Conservation (phyloP, 202 grass and related monocot genomes). For the Cymbopogon flexuosus region DNA sequence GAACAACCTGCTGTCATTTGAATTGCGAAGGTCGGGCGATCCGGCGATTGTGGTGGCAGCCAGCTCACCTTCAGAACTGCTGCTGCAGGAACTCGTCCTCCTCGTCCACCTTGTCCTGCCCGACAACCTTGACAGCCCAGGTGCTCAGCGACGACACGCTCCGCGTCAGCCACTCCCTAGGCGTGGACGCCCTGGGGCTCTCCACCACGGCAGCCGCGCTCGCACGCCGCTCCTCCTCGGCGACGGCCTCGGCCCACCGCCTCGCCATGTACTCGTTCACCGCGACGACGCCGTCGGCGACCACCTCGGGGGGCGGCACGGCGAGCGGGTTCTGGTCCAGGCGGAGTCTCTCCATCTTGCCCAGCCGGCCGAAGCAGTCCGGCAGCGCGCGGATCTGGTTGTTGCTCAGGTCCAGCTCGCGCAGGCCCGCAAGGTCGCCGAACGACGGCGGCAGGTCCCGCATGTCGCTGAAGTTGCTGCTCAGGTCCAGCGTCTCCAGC, state of each 20-base stretch:
- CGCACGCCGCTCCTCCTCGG: conserved; percentile 50
- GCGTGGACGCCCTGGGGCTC: conserved; percentile 38
- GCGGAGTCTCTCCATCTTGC: conserved; percentile 48
- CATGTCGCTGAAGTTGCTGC: conserved; percentile 90
- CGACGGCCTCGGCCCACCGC: conserved; percentile 35
- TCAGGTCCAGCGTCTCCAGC: conserved; percentile 82
- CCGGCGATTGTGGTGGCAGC: no score
- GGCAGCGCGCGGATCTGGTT: conserved; percentile 76
- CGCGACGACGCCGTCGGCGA: conserved; percentile 34
- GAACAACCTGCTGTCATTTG: no score
- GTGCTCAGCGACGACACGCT: conserved; percentile 57
- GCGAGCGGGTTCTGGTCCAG: conserved; percentile 75
- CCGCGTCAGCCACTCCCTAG: conserved; percentile 50
- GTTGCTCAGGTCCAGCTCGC: conserved; percentile 88
- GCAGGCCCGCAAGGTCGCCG: conserved; percentile 57
- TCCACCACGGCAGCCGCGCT: conserved; percentile 18
- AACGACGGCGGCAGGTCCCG: conserved; percentile 66
- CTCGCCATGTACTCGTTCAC: conserved; percentile 71
- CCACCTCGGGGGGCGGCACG: conserved; percentile 61
- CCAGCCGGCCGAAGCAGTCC: conserved; percentile 64
- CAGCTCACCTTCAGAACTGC: conserved; percentile 39
- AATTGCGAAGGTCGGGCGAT: background rate
- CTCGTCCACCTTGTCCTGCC: conserved; percentile 23
- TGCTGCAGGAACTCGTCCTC: conserved; percentile 66
- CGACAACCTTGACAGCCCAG: conserved; percentile 39